A percentile compares a stretch with the other conserved stretches of the same genome.
phyloP scores from a whole-genome alignment of 1,284 basidiomycete genomes.

The Apiotrichum porosum region DNA sequence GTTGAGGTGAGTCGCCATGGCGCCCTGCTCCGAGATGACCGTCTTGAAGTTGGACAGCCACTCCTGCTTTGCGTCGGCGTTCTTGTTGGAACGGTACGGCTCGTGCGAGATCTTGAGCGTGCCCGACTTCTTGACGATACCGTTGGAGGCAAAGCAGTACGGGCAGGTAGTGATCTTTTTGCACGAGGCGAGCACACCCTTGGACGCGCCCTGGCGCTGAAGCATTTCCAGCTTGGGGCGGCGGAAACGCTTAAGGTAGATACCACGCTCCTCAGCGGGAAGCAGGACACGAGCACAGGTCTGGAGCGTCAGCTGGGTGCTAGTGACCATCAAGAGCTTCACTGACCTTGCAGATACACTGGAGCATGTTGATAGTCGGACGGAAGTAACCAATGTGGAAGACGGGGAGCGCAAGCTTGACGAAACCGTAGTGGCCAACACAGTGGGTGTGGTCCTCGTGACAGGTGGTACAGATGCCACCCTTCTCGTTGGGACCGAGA shows the following conservation, averaged over 20 bases:
- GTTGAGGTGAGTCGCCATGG: slow-evolving; percentile 76
- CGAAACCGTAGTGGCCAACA: slow-evolving; percentile 96
- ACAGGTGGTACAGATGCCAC: slow-evolving; percentile 88
- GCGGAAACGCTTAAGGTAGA: slow-evolving; percentile 83
- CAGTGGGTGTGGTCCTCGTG: slow-evolving; percentile 88
- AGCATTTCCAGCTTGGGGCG: slow-evolving; percentile 88
- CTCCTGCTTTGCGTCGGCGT: slow-evolving; percentile 77
- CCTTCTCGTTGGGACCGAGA: slow-evolving; percentile 92
- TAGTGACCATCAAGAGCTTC: no score
- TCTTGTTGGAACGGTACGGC: slow-evolving; percentile 94
- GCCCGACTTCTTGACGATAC: slow-evolving; percentile 93
- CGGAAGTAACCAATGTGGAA: slow-evolving; percentile 99
- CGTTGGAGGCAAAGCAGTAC: slow-evolving; percentile 89
- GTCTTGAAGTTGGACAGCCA: slow-evolving; percentile 80
- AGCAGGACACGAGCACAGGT: slow-evolving; percentile 93
- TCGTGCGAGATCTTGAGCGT: slow-evolving; percentile 96
- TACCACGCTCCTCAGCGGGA: slow-evolving; percentile 77
- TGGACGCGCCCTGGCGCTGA: slow-evolving; percentile 76
- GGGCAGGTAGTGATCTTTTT: slow-evolving; percentile 91
- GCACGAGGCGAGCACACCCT: slow-evolving; percentile 82
- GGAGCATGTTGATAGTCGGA: slow-evolving; percentile 86
- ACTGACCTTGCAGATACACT: slow-evolving; percentile 88
- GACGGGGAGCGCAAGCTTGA: slow-evolving; percentile 91
- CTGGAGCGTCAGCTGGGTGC: no score
- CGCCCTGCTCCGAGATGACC: slow-evolving; percentile 82